These are phyloP conservation scores for Ogataea polymorpha DNA, from an alignment of 805 yeast species.

Conservation along the genomic window DNA sequence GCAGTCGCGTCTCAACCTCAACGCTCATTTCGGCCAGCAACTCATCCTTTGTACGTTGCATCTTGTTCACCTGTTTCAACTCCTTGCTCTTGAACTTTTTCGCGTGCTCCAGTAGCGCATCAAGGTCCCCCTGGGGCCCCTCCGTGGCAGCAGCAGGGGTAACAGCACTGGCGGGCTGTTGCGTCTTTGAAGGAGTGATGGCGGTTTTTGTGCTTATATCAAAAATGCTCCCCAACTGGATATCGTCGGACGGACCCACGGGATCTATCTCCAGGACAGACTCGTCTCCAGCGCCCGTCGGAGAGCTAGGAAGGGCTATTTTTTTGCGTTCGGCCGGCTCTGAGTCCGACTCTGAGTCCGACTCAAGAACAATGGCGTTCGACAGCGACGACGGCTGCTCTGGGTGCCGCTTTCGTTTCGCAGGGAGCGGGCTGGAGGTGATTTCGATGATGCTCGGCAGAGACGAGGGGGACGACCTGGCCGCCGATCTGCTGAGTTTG, in stretches of 20 bases:
- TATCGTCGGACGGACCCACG: slow-evolving; percentile 4
- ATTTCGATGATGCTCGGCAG: slow-evolving; percentile 11
- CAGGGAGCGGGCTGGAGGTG: slow-evolving; percentile 2
- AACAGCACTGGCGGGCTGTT: not conserved
- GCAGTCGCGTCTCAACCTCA: slow-evolving; percentile 35
- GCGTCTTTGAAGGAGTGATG: not conserved
- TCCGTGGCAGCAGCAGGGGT: not conserved
- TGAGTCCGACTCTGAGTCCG: not conserved
- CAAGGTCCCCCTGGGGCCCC: slow-evolving; percentile 14
- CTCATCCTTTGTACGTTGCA: slow-evolving; percentile 45
- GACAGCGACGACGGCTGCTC: not conserved
- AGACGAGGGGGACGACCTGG: slow-evolving; percentile 2
- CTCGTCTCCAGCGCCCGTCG: slow-evolving; percentile 1
- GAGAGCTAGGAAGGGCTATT: slow-evolving; percentile 5
- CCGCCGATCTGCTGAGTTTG: slow-evolving; percentile 3
- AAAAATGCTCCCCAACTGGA: slow-evolving; percentile 8
- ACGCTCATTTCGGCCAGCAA: slow-evolving; percentile 49
- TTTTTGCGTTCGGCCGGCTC: not conserved
- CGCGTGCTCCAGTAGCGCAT: slow-evolving; percentile 21
- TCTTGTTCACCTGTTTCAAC: slow-evolving; percentile 35
- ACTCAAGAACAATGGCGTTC: not conserved
- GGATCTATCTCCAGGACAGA: slow-evolving; percentile 6
- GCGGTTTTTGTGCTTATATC: slow-evolving; percentile 11
- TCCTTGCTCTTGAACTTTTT: slow-evolving; percentile 14
- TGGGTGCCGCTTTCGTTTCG: not conserved